These are phyloP conservation scores for Diaporthe sp. DNA, from an alignment of 2,329 filamentous ascomycete genomes.

Conservation along the genomic window DNA sequence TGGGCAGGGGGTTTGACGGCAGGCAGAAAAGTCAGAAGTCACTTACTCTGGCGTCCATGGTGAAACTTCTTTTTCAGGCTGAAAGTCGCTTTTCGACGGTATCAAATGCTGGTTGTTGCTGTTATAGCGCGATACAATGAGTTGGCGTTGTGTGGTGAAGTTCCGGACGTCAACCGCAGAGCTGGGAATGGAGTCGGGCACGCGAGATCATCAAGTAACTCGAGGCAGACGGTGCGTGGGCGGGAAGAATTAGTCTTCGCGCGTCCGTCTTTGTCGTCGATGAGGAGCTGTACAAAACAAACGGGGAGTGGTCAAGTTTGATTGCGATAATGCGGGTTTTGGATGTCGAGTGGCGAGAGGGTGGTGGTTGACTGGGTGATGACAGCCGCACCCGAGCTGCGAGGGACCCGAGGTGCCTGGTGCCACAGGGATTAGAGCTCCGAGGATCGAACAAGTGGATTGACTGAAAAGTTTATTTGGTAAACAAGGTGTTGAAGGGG, in stretches of 20 bases:
- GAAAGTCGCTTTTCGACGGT: conserved; percentile 8
- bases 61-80: conserved; percentile 25
- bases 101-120: conserved; percentile 42
- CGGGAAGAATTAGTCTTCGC: neutral
- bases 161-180: neutral
- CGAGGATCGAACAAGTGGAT: conserved; percentile 22
- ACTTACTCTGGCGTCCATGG: conserved; percentile 60
- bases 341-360: conserved; percentile 23
- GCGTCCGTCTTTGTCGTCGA: conserved; percentile 17
- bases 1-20: neutral
- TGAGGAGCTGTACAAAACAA: conserved; percentile 25
- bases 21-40: conserved; percentile 31
- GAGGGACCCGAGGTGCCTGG: conserved; percentile 32
- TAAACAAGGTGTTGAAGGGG: conserved; percentile 24
- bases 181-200: conserved; percentile 7
- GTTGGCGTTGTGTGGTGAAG: conserved; percentile 28
- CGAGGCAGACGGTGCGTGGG: neutral
- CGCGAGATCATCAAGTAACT: conserved; percentile 27
- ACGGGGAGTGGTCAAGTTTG: conserved; percentile 9
- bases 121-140: conserved; percentile 40
- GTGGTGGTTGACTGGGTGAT: conserved; percentile 41
- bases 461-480: conserved; percentile 30
- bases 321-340: conserved; percentile 26
- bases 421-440: conserved; percentile 38
- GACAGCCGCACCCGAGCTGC: conserved; percentile 21